Conservation (phyloP, 2,329 filamentous ascomycete genomes). For the Dothistroma pini region DNA sequence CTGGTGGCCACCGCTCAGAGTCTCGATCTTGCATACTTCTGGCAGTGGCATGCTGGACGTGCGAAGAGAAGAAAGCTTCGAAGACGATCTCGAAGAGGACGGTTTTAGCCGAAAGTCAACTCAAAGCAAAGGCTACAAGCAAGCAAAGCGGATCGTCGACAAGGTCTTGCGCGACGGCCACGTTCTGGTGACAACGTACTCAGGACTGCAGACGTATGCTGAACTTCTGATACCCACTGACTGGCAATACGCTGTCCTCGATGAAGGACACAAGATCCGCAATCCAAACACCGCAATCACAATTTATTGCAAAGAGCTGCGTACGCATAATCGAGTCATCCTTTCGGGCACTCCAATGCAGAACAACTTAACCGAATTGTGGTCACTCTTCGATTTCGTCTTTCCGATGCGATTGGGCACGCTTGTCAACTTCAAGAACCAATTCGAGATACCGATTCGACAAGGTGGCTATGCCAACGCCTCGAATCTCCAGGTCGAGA, state of each 20-base stretch:
- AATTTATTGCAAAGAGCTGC: conserved; percentile 88
- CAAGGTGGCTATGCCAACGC: conserved; percentile 94
- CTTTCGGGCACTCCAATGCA: conserved; percentile 96
- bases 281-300: conserved; percentile 96
- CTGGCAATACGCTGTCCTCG: conserved; percentile 91
- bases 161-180: conserved; percentile 81
- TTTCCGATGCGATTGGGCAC: conserved; percentile 95
- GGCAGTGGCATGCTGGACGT: conserved; percentile 95
- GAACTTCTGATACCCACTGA: conserved; percentile 75
- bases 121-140: conserved; percentile 57
- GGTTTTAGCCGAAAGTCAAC: conserved; percentile 25
- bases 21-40: conserved; percentile 91
- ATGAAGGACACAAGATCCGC: conserved; percentile 97
- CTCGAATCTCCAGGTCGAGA: conserved; percentile 89
- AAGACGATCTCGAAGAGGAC: conserved; percentile 58
- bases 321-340: conserved; percentile 85
- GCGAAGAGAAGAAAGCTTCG: conserved; percentile 55
- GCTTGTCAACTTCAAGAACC: conserved; percentile 80
- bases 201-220: conserved; percentile 88
- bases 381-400: conserved; percentile 97
- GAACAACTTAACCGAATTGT: conserved; percentile 91
- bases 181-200: conserved; percentile 92
- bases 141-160: conserved; percentile 76
- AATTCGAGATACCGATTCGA: conserved; percentile 92
- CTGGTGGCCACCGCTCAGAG: conserved; percentile 98